These are phyloP conservation scores for Taphrina flavorubra DNA, from an alignment of 1,139 yeast genomes.

Conservation along the genomic window DNA sequence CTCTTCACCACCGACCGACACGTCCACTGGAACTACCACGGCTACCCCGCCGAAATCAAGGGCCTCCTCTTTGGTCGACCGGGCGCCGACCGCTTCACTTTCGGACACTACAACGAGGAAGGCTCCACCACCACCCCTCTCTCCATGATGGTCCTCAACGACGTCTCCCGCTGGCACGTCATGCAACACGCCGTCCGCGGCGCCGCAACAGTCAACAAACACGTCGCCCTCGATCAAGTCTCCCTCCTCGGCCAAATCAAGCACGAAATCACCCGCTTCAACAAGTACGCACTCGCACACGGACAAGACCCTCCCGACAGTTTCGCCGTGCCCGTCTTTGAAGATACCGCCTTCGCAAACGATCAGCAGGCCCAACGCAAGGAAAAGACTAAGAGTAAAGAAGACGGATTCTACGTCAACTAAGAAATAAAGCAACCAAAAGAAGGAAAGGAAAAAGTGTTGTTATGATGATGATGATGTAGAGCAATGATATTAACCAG, in stretches of 20 bases:
- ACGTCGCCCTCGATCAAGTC: slow-evolving; percentile 44
- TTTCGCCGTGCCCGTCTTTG: slow-evolving; percentile 45
- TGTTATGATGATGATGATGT: not conserved
- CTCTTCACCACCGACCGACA: slow-evolving; percentile 46
- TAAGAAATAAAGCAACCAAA: not conserved
- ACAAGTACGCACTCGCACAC: slow-evolving; percentile 43
- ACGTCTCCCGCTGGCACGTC: slow-evolving; percentile 46
- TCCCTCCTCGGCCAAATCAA: slow-evolving; percentile 42
- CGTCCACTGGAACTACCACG: slow-evolving; percentile 47
- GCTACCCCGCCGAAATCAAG: slow-evolving; percentile 46
- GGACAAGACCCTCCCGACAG: slow-evolving; percentile 46
- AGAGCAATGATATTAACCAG: not conserved
- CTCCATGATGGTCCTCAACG: slow-evolving; percentile 46
- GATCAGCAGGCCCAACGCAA: not conserved
- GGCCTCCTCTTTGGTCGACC: slow-evolving; percentile 46
- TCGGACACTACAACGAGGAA: slow-evolving; percentile 46
- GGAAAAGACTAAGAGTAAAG: slow-evolving; percentile 12
- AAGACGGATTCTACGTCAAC: slow-evolving; percentile 27
- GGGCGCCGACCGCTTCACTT: slow-evolving; percentile 44
- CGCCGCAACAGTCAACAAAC: slow-evolving; percentile 43
- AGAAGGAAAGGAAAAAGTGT: no score
- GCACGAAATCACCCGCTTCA: slow-evolving; percentile 44
- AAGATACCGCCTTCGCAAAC: slow-evolving; percentile 9
- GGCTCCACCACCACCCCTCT: slow-evolving; percentile 47
- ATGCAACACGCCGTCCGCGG: slow-evolving; percentile 45